Evolutionary conservation across 257 asterid species (phyloP), one percentile per base, ranked within the genome.

Genomic region (Rauvolfia tetraphylla): DNA sequence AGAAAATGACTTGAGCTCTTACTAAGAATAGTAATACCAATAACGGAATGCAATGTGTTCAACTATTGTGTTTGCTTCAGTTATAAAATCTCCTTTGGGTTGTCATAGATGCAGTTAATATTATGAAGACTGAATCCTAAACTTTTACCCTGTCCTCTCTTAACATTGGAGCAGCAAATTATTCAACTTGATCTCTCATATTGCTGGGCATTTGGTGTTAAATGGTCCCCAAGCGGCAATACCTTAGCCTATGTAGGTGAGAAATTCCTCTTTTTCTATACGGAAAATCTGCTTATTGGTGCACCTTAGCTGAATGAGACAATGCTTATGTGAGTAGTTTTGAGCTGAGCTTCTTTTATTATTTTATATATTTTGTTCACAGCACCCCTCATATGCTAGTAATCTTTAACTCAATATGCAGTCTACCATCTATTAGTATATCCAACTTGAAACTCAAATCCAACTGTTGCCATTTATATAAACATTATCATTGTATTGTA

Each of bases 191-290:
- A 95, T 87, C 97, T 95, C 79, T 93, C 98, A 72, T 78, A 82
- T 75, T 90, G 90, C 88, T 95, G 99, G 99, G 87, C 99, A 74
- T 93, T 95, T 79, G 99, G 97, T 73, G 91, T 95, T 82, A 95
- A 88, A 75, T 93, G 97, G 99, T 95, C 99, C 59, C 99, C 98
- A 4, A 85, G 92, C 84, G 97, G 97, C 88, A 90, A 88, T 58
- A 93, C 97, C 76, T 84, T 95, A 80, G 95, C 97, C 76, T 95
- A 93, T 88, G 92, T 85, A 87, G 97, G 98, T 95, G 79, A 84
- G 92, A 71, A 79, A 80, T 81, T 87, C 74, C 83, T 87, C 76
- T 82, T 79, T 81, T 67, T 72, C 63, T 75, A 74, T 57, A 54
- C 61, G 56, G 56, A 38, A 80, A 53, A 36, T 58, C 75, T 31